Conservation (phyloP, 208 protist species). For the Trypanosoma congolense region DNA sequence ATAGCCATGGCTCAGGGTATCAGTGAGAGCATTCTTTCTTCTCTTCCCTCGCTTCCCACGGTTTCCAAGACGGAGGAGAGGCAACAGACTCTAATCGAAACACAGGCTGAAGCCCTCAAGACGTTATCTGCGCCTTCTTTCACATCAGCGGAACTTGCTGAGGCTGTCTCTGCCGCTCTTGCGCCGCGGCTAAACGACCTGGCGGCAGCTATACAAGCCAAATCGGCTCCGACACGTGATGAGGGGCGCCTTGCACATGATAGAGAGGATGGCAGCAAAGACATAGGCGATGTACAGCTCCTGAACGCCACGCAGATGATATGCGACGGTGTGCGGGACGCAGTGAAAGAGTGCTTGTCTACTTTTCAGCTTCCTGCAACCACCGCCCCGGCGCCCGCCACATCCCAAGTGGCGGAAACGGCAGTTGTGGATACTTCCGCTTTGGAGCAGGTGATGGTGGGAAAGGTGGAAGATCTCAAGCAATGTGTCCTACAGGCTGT, state of each 20-base stretch:
- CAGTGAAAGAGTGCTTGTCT: slow-evolving; percentile 3
- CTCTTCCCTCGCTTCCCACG: slow-evolving; percentile 29
- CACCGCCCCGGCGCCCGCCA: neutral
- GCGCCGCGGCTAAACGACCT: slow-evolving; percentile 28
- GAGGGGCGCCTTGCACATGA: neutral
- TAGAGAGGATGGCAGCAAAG: neutral
- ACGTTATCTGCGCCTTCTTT: slow-evolving; percentile 5
- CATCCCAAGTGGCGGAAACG: slow-evolving; percentile 2
- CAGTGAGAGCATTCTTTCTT: slow-evolving; percentile 50
- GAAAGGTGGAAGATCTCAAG: slow-evolving; percentile 26
- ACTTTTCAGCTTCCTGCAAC: neutral
- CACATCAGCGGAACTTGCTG: slow-evolving; percentile 25
- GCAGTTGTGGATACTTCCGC: slow-evolving; percentile 1
- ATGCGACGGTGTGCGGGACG: slow-evolving; percentile 15
- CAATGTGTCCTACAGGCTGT: slow-evolving; percentile 40
- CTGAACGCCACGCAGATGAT: slow-evolving; percentile 20
- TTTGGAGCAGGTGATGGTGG: neutral
- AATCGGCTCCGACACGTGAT: neutral
- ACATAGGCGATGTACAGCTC: slow-evolving; percentile 13
- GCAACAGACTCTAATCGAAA: neutral
- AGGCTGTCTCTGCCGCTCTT: slow-evolving; percentile 51
- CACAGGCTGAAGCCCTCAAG: neutral
- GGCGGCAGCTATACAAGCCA: slow-evolving; percentile 4
- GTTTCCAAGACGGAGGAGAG: slow-evolving; percentile 23
- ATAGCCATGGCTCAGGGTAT: slow-evolving; percentile 57